Evolutionary conservation across 352 stramenopile genomes (phyloP), one percentile per base, ranked within the genome.

Genomic region (Peronospora destructor): DNA sequence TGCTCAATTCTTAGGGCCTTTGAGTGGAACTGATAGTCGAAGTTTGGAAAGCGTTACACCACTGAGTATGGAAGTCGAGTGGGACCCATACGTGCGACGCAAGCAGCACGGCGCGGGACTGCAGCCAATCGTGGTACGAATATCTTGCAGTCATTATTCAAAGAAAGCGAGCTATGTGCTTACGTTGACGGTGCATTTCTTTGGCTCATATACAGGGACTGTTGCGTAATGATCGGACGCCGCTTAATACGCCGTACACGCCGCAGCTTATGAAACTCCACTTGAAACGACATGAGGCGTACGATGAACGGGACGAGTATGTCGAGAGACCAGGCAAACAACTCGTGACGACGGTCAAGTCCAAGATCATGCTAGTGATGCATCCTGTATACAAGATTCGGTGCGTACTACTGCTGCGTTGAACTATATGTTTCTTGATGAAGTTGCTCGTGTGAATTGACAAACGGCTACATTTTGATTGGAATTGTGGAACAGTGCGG

Each of bases 241-340:
- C 80, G 40, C 59, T 91, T 6, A 91, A 91, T 49, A 91, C 80
- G 41, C 80, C 80, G 44, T 91, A 85, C 53, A 91, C 80, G n/a
- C 80, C 80, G 29, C 76, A 87, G 37, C 68, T 91, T n/a, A 79
- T 89, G 57, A 89, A 88, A 59, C 54, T 91, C 36, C 80, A 91
- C 26, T 49, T 91, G 36, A 71, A 69, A 39, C 63, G 64, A 13
- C 76, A 88, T 39, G 75, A 84, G 34, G 76, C 81, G 38, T 72
- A 81, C 47, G 56, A 74, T 9, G 49, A 76, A 45, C 48, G 57
- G 3, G 57, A 64, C 25, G 61, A 71, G 30, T 64, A 59, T 39
- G 48, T 38, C 4, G 65, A 65, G 19, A 42, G 47, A 4, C 57
- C 56, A 8, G 51, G 56, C 13, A 64, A 70, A 28, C 55, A 74